phyloP scores from a whole-genome alignment of 441 rosid genomes.

The Erodium chrysanthum region DNA sequence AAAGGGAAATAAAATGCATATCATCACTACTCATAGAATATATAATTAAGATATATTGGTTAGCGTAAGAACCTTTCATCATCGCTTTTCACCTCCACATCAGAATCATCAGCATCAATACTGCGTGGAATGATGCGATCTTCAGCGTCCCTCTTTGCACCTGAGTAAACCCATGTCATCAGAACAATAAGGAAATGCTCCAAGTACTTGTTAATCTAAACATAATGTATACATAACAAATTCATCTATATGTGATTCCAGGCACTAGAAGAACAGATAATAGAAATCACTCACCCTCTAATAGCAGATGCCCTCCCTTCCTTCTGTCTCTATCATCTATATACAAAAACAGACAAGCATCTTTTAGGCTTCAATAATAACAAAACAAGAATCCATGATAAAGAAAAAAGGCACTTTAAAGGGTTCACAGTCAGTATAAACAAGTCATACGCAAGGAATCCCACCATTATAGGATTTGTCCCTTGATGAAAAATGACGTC shows the following conservation, averaged over 20 bases:
- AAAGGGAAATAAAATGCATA: not conserved
- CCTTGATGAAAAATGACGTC: slow-evolving; percentile 80
- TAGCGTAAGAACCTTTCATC: slow-evolving; percentile 49
- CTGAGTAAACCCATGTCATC: slow-evolving; percentile 25
- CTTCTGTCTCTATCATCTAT: slow-evolving; percentile 86
- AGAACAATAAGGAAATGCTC: slow-evolving; percentile 12
- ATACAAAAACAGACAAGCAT: slow-evolving; percentile 1
- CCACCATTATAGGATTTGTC: slow-evolving; percentile 63
- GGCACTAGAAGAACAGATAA: slow-evolving; percentile 3
- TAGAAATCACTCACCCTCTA: slow-evolving; percentile 45
- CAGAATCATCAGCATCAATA: slow-evolving; percentile 96
- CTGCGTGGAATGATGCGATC: slow-evolving; percentile 69
- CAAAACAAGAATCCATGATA: not conserved
- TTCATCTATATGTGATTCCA: not conserved
- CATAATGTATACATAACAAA: not conserved
- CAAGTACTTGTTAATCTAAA: not conserved
- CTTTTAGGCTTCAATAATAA: not conserved
- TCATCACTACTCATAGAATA: not conserved
- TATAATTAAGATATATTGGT: not conserved
- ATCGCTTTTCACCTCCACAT: slow-evolving; percentile 61
- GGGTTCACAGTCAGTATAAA: not conserved
- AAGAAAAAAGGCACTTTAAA: not conserved
- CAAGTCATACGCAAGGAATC: not conserved
- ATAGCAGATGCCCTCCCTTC: slow-evolving; percentile 58
- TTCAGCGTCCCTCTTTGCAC: slow-evolving; percentile 60